phyloP scores from a whole-genome alignment of 306 rosid genomes.

The Cotoneaster glaucophyllus region DNA sequence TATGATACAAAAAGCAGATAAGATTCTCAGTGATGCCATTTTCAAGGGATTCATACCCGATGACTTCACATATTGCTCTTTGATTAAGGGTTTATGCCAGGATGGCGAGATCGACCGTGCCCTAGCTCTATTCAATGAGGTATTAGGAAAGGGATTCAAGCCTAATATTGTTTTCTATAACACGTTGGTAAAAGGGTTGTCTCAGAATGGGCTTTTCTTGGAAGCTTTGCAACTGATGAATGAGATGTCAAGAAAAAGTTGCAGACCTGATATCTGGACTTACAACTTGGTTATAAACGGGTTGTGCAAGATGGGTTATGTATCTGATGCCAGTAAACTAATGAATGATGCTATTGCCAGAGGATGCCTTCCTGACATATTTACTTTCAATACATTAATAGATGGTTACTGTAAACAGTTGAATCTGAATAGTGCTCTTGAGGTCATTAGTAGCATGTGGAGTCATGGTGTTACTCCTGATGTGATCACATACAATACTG shows the following conservation, averaged over 20 bases:
- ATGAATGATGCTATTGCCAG: constrained; percentile 59
- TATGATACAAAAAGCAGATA: constrained; percentile 58
- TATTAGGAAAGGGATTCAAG: constrained; percentile 52
- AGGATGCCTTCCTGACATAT: constrained; percentile 78
- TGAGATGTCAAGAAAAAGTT: constrained; percentile 68
- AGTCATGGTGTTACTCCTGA: constrained; percentile 78
- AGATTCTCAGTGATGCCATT: constrained; percentile 63
- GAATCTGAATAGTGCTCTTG: constrained; percentile 58
- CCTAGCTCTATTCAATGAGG: constrained; percentile 57
- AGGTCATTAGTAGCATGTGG: constrained; percentile 61
- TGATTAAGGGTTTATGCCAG: constrained; percentile 58
- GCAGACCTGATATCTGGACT: constrained; percentile 70
- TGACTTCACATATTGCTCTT: constrained; percentile 77
- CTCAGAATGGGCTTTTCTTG: constrained; percentile 67
- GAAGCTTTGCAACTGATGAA: constrained; percentile 76
- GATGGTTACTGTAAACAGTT: constrained; percentile 80
- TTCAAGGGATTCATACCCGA: constrained; percentile 82
- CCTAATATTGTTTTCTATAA: constrained; percentile 67
- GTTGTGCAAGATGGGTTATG: constrained; percentile 85
- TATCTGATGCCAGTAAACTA: constrained; percentile 64
- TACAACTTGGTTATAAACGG: constrained; percentile 72
- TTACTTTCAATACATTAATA: constrained; percentile 72
- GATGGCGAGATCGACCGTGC: constrained; percentile 69
- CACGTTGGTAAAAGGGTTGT: constrained; percentile 71
- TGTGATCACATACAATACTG: constrained; percentile 74